A percentile compares a stretch with the other conserved stretches of the same genome.
Conservation (phyloP, 2,329 filamentous ascomycete genomes). For the Tolypocladium capitatum region DNA sequence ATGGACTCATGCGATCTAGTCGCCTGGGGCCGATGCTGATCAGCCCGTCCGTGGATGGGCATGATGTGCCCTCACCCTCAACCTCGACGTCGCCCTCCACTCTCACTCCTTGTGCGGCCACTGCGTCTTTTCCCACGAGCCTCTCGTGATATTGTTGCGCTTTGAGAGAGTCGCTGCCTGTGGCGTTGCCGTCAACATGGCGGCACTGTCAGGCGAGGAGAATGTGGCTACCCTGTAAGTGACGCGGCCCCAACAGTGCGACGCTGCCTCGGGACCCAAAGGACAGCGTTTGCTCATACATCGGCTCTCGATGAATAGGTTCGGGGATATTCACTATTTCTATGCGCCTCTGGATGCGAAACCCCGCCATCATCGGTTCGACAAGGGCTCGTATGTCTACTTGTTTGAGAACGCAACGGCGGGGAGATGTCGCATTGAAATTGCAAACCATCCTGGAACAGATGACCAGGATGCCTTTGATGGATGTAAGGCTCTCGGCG, state of each 20-base stretch:
- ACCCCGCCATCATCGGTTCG: conserved; percentile 68
- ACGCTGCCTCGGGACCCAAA: neutral
- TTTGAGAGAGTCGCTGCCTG: neutral
- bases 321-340: conserved; percentile 68
- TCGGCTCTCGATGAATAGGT: conserved; percentile 32
- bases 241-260: neutral
- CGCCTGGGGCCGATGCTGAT: neutral
- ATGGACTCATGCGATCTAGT: neutral
- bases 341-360: conserved; percentile 53
- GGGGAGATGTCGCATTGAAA: conserved; percentile 56
- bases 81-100: neutral
- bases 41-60: too few relatives aligned
- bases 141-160: neutral
- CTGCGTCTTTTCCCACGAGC: neutral
- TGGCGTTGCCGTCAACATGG: conserved; percentile 20
- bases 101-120: too few relatives aligned
- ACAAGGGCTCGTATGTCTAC: conserved; percentile 69
- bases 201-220: conserved; percentile 33
- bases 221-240: conserved; percentile 38
- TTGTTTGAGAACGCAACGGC: conserved; percentile 61
- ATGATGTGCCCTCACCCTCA: neutral
- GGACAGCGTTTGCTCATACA: neutral
- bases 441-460: conserved; percentile 62
- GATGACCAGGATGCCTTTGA: conserved; percentile 69
- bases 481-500: conserved; percentile 44